These are phyloP conservation scores for Scheffersomyces insectosa DNA, from an alignment of 1,139 yeast genomes.

Conservation along the genomic window DNA sequence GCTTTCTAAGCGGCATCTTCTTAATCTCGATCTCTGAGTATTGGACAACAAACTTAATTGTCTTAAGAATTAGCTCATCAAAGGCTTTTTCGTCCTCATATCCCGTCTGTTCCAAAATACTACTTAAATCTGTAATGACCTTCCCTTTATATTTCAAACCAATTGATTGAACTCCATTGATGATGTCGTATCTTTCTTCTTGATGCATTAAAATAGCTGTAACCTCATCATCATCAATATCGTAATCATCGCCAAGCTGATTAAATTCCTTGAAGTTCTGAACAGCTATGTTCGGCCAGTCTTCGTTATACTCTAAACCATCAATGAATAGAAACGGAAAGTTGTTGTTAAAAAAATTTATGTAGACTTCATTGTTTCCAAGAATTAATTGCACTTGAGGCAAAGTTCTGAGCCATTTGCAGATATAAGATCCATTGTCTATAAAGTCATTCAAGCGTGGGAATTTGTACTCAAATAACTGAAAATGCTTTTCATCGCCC, in stretches of 20 bases:
- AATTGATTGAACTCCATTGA: constrained; percentile 15
- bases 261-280: constrained; percentile 6
- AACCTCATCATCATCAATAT: constrained; percentile 11
- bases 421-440: constrained; percentile 7
- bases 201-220: constrained; percentile 13
- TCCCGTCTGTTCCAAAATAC: background rate
- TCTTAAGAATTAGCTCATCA: background rate
- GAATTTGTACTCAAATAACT: constrained; percentile 10
- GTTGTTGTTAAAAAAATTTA: constrained; percentile 12
- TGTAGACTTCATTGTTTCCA: constrained; percentile 3
- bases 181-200: constrained; percentile 12
- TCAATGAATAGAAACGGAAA: constrained; percentile 17
- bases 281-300: constrained; percentile 13
- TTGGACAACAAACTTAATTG: background rate
- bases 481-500: constrained; percentile 5
- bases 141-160: constrained; percentile 16
- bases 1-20: background rate
- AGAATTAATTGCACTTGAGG: constrained; percentile 14
- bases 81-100: background rate
- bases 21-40: background rate
- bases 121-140: constrained; percentile 6
- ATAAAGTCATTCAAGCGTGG: constrained; percentile 4
- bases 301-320: constrained; percentile 15
- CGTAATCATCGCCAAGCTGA: constrained; percentile 11
- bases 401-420: constrained; percentile 20